Evolutionary conservation across 2,329 filamentous ascomycete species (phyloP).

Genomic region (Epichloe aotearoae): DNA sequence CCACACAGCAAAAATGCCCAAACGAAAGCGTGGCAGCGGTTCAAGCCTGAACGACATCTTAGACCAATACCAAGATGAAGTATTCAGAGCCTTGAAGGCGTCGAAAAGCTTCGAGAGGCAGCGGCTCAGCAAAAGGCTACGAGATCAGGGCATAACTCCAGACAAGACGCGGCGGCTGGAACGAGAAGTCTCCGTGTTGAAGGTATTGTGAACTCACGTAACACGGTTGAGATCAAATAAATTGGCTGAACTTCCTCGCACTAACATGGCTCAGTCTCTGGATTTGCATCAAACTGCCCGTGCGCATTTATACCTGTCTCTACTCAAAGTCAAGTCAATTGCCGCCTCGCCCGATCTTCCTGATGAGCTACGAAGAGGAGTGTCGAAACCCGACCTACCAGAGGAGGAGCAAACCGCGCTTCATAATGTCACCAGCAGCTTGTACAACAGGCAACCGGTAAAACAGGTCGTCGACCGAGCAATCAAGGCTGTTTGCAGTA

Average conservation of each 20-base stretch:
- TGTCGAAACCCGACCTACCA: conserved; percentile 36
- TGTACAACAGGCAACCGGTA: conserved; percentile 40
- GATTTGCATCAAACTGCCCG: conserved; percentile 45
- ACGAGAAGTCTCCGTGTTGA: conserved; percentile 43
- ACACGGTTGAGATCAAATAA: not conserved
- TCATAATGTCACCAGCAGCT: conserved; percentile 46
- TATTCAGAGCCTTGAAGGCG: conserved; percentile 55
- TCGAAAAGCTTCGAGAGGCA: conserved; percentile 69
- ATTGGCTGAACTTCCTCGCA: not conserved
- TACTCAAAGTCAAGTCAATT: conserved; percentile 40
- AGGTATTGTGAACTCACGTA: conserved; percentile 23
- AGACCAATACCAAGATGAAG: conserved; percentile 41
- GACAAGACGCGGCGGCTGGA: conserved; percentile 48
- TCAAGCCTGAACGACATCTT: conserved; percentile 35
- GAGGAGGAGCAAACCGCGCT: conserved; percentile 38
- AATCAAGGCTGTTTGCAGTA: conserved; percentile 33
- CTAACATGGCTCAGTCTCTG: conserved; percentile 28
- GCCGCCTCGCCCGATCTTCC: conserved; percentile 38
- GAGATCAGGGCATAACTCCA: conserved; percentile 29
- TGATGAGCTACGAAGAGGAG: conserved; percentile 29
- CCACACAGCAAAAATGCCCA: conserved; percentile 31
- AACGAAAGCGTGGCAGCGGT: conserved; percentile 40
- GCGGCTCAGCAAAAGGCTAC: conserved; percentile 50
- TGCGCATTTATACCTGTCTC: conserved; percentile 40
- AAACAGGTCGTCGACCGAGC: conserved; percentile 36